phyloP scores from a whole-genome alignment of 2,329 filamentous ascomycete genomes.

The Fusarium pseudocircinatum region DNA sequence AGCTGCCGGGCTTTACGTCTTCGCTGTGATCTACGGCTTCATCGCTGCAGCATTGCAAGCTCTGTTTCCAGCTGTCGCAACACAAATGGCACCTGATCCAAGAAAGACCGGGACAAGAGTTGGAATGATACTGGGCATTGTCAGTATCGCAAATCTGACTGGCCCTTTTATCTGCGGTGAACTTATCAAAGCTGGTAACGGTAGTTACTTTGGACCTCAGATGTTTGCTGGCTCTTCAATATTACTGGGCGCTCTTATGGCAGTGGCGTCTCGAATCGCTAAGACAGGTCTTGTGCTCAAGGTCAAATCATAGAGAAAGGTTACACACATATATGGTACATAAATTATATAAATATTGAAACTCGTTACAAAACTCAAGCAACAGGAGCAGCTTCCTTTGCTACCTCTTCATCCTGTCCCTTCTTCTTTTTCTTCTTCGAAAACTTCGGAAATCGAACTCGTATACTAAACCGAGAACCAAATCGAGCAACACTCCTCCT shows the following conservation, averaged over 20 bases:
- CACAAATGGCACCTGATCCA: conserved; percentile 50
- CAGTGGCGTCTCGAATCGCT: conserved; percentile 23
- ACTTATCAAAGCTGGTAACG: conserved; percentile 27
- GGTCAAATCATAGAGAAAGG: conserved; percentile 11
- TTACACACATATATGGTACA: neutral
- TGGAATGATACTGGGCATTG: conserved; percentile 49
- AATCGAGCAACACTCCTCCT: neutral
- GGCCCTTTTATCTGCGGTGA: conserved; percentile 43
- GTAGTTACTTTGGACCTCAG: conserved; percentile 38
- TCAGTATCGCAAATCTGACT: conserved; percentile 44
- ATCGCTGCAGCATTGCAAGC: conserved; percentile 60
- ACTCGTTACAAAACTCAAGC: too few relatives aligned
- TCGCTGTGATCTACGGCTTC: conserved; percentile 58
- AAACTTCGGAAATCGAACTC: neutral
- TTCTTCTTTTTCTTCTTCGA: neutral
- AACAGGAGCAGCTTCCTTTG: neutral
- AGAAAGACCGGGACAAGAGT: conserved; percentile 47
- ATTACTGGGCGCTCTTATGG: conserved; percentile 34
- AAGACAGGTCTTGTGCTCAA: conserved; percentile 24
- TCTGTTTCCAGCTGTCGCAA: conserved; percentile 61
- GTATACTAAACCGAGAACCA: neutral
- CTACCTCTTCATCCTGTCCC: neutral
- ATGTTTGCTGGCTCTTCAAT: conserved; percentile 40
- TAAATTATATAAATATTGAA: accelerated
- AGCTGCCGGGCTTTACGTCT: conserved; percentile 40